Base-by-base conservation (phyloP, 2,329 filamentous ascomycete genomes). In the Tolypocladium endophyticum region DNA sequence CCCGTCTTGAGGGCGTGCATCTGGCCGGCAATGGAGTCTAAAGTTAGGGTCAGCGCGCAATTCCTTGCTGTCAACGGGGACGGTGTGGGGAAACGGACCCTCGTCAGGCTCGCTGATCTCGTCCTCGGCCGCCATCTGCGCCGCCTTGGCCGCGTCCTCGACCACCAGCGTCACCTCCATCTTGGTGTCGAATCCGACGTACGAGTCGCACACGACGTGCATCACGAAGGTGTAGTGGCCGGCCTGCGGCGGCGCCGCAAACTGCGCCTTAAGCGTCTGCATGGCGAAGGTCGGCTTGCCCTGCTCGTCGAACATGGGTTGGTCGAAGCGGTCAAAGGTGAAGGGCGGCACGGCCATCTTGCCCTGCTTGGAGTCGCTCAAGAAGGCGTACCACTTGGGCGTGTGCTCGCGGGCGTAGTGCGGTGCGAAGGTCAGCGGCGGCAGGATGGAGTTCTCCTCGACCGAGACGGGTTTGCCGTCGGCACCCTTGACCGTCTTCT, bases 91-190 rank as follows among this genome's bases (percentile, higher is more conserved):
- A 25, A 63, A 59, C 87, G 79, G 81, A 96, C 94, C 94, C 80
- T 99, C 94, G 64, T 97, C 94, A 41, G 95, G 94, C 73, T 99
- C 94, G 71, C 90, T 96, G 65, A 99, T 99, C 61, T 99, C 94
- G 68, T 96, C 94, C 66, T 97, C 92, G 55, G 87, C 89, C 58
- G 85, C 84, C 70, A 96, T 87, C 65, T 88, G 84, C 25, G 84
- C 87, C 6, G 90, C 92, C 77, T 93, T 94, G 74, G 85, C 89
- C 39, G 90, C 87, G 68, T 97, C 92, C 69, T 96, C 92, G 11
- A 99, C 91, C 35, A 88, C 84, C 58, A 99, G 81, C 1, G 89
- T 92, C 35, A 96, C 90, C 70, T 97, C 91, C 80, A 90, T 85
- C 81, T 92, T 94, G 56, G 88, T 89, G 72, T 99, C 95, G 65